Base-by-base conservation (phyloP, 768 basidiomycete genomes). In the Agrocybe praecox region DNA sequence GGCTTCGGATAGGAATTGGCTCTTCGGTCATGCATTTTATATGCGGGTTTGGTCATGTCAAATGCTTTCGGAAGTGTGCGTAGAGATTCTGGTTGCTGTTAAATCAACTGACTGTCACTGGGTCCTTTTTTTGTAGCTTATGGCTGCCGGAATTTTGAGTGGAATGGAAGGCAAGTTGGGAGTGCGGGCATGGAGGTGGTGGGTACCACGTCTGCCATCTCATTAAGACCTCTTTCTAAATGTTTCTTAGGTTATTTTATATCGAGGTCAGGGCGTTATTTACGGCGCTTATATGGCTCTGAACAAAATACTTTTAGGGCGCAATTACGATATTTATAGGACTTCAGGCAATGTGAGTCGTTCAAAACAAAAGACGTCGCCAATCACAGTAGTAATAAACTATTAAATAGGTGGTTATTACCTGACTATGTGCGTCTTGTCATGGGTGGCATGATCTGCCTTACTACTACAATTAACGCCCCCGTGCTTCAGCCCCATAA, bases 151-250 rank as follows among this genome's bases (percentile, higher is more conserved):
- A 6, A 87, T 91, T 53, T 75, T 92, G 15, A 71, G 75, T 1
- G 78, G 75, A 34, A 87, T 91, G 88, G 80, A 91, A 57, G 88
- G 87, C 1, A 78, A 76, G 49, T 72, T 80, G 2, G 88, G 88
- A 1, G 83, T 88, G 36, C 66, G 83, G 22, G 88, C 86, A 5
- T 91, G 89, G 89, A 64, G 86, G 76, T 90, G 85, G 86, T 85
- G 59, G 57, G 75, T 54, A n/a, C n/a, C 2, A 10, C 14, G 19
- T 52, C 40, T 21, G 15, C 14, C 2, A 2, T 23, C 18, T 33
- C 33, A 23, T 52, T 34, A 11, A 40, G 21, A 50, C 10, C 32
- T 17, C 36, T 43, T 12, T 26, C 18, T 15, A 2, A 15, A 18
- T 14, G 52, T 15, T 42, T 2, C n/a, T n/a, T 5, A 85, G 87